phyloP scores from a whole-genome alignment of 257 asterid species.

The Eustoma russellianum region DNA sequence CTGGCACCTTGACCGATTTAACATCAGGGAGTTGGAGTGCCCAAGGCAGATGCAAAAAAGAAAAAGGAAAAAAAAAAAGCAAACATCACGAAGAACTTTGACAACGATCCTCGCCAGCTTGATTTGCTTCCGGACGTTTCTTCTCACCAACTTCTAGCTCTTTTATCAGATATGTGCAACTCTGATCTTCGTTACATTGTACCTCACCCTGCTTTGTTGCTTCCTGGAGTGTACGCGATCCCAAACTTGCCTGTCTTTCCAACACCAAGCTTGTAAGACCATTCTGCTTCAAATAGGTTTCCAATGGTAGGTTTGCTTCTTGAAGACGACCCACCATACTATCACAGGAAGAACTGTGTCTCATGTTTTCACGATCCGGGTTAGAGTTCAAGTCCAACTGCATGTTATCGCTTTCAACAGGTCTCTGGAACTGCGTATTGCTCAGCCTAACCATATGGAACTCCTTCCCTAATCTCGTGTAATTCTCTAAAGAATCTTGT shows the following conservation, averaged over 20 bases:
- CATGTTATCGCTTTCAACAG: slow-evolving; percentile 33
- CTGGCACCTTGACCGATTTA: too few relatives aligned
- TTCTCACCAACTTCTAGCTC: slow-evolving; percentile 38
- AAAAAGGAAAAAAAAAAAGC: too few relatives aligned
- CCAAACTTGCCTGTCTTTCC: slow-evolving; percentile 43
- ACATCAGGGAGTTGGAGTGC: too few relatives aligned
- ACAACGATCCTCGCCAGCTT: slow-evolving; percentile 16
- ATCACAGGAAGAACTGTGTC: slow-evolving; percentile 23
- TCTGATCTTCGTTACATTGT: slow-evolving; percentile 17
- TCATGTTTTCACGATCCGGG: slow-evolving; percentile 41
- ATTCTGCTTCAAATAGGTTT: slow-evolving; percentile 65
- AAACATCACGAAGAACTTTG: slow-evolving; percentile 2
- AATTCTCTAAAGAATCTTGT: slow-evolving; percentile 19
- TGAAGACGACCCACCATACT: slow-evolving; percentile 80
- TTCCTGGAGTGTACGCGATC: slow-evolving; percentile 19
- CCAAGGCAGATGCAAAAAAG: too few relatives aligned
- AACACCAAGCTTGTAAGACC: slow-evolving; percentile 74
- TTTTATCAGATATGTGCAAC: slow-evolving; percentile 9
- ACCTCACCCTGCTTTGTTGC: slow-evolving; percentile 22
- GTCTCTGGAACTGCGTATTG: slow-evolving; percentile 28
- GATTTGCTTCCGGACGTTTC: slow-evolving; percentile 22
- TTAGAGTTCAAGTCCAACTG: slow-evolving; percentile 59
- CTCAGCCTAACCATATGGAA: slow-evolving; percentile 22
- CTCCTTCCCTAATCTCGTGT: slow-evolving; percentile 33
- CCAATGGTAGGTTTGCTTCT: slow-evolving; percentile 82